Percentiles rank a stretch among this genome's conserved stretches.
These are phyloP conservation scores for Lathyrus aphaca DNA, from an alignment of 306 rosid species.

Conservation along the genomic window DNA sequence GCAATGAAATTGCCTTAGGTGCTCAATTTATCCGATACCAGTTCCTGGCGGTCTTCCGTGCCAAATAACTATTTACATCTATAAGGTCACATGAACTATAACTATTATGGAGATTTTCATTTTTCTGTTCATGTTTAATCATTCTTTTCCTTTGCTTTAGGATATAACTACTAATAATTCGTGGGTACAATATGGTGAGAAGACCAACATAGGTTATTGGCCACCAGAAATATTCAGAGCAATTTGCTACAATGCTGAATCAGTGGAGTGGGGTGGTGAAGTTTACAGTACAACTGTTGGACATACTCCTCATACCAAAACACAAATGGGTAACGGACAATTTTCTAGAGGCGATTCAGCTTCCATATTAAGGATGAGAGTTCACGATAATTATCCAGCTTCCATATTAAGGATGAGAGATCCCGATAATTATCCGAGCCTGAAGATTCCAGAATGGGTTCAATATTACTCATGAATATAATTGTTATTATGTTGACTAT, in stretches of 20 bases:
- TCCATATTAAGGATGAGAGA: conserved; percentile 54
- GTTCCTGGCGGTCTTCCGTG: conserved; percentile 47
- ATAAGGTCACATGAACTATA: conserved; percentile 44
- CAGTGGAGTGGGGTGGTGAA: conserved; percentile 83
- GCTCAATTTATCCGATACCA: conserved; percentile 23
- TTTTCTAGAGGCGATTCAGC: conserved; percentile 44
- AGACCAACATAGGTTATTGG: conserved; percentile 64
- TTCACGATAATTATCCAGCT: conserved; percentile 58
- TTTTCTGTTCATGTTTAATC: not conserved
- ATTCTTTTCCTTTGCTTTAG: conserved; percentile 36
- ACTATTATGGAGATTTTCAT: not conserved
- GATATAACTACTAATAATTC: conserved; percentile 57
- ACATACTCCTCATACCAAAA: conserved; percentile 59
- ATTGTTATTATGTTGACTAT: conserved; percentile 49
- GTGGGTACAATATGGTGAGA: conserved; percentile 72
- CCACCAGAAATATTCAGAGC: conserved; percentile 52
- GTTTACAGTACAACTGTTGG: conserved; percentile 57
- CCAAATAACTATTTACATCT: conserved; percentile 47
- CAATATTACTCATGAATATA: conserved; percentile 40
- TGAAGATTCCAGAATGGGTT: conserved; percentile 56
- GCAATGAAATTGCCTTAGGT: conserved; percentile 58
- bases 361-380: conserved; percentile 52
- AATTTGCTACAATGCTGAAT: conserved; percentile 45
- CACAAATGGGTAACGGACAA: conserved; percentile 63
- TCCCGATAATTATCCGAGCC: conserved; percentile 52